A percentile compares a stretch with the other conserved stretches of the same genome.
Evolutionary conservation across 2,329 filamentous ascomycete genomes (phyloP).

Genomic region (Cyphellophora attinorum): DNA sequence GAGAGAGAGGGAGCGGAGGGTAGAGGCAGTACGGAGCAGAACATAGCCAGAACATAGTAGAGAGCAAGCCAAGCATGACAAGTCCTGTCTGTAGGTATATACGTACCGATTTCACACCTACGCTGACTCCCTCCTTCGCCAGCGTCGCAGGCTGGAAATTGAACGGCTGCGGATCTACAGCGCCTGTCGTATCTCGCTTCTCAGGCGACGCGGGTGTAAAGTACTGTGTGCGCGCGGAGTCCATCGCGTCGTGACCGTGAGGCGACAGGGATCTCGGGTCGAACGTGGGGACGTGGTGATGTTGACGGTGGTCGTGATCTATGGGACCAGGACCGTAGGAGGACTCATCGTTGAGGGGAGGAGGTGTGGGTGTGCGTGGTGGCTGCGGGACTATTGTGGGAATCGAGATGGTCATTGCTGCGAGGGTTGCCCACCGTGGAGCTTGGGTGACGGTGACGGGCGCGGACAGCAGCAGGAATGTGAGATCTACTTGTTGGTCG

Average conservation of each 20-base stretch:
- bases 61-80: neutral
- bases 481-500: too few relatives aligned
- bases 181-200: slow-evolving; percentile 5
- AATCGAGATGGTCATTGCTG: neutral
- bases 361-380: slow-evolving; percentile 56
- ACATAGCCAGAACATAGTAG: too few relatives aligned
- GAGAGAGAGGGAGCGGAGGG: neutral
- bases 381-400: slow-evolving; percentile 42
- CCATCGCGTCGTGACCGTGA: slow-evolving; percentile 11
- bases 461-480: too few relatives aligned
- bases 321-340: slow-evolving; percentile 3
- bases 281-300: too few relatives aligned
- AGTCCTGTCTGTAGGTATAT: neutral
- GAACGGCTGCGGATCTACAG: slow-evolving; percentile 55
- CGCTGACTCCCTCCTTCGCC: slow-evolving; percentile 61
- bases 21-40: too few relatives aligned
- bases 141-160: slow-evolving; percentile 84
- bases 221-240: slow-evolving; percentile 3
- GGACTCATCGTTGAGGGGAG: slow-evolving; percentile 36
- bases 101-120: slow-evolving; percentile 58
- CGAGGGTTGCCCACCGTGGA: too few relatives aligned
- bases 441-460: too few relatives aligned
- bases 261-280: slow-evolving; percentile 41
- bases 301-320: slow-evolving; percentile 6
- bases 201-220: slow-evolving; percentile 8